Evolutionary conservation across 2,329 filamentous ascomycete genomes (phyloP), one percentile per base, ranked within the genome.

Genomic region (Aspergillus sp.): DNA sequence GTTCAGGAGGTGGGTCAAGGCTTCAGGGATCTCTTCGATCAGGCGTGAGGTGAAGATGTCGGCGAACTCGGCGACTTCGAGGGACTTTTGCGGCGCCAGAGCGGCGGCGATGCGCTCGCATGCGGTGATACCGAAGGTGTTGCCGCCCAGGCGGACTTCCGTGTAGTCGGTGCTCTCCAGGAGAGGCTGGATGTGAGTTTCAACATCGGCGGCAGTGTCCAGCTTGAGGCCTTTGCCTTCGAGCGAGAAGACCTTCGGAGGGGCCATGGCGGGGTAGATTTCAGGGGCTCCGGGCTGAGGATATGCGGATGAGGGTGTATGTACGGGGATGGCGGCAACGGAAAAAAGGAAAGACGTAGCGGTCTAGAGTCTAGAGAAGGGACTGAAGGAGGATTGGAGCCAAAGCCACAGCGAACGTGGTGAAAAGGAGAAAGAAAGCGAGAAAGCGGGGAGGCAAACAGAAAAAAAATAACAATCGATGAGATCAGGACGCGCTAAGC

Each of bases 31-130:
- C 72, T 99, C 94, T 72, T 86, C 88, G 58, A 97, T 85, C 43
- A 97, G 84, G 61, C 94, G 90, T 29, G 89, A 90, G 54, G 94
- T 99, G 79, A 97, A 99, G 78, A 99, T 96, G 73, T 99, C 94
- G 72, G 92, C 92, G 52, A 99, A 81, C 76, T 97, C 96, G 68
- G 89, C 92, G 67, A 87, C 79, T 58, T 88, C 83, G 40, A 97
- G 80, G 58, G 80, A 87, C 76, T 90, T 90, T 78, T 97, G 96
- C 51, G 88, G 89, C 57, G 87, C 83, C 52, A 99, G 79, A 47
- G 95, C 87, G 62, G 91, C 85, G 42, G 91, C 92, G 42, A 99
- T 84, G 29, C 87, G 86, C 73, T 92, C 87, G 70, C 88, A 95
- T 45, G 94, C 94, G 45, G 87, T 89, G 49, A 97, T 86, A 49